These are phyloP conservation scores for Elaeis guineensis DNA, from an alignment of 176 grass and related monocot species.

Conservation along the genomic window DNA sequence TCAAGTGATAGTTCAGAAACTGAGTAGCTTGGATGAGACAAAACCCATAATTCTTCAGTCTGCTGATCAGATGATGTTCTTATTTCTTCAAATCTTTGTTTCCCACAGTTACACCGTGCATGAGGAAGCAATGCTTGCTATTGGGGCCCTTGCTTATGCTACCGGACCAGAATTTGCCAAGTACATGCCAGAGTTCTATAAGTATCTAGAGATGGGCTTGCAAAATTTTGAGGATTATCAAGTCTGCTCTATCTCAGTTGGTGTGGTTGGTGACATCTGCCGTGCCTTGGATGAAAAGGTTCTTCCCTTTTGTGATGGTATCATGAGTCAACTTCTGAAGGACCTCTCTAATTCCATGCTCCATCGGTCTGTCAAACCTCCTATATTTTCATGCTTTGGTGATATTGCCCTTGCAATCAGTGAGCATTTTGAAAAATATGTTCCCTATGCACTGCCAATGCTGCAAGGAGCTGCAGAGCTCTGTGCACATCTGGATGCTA, in stretches of 20 bases:
- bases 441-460: constrained; percentile 72
- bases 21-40: constrained; percentile 52
- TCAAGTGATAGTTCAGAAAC: constrained; percentile 88
- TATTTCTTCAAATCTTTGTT: constrained; percentile 71
- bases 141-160: constrained; percentile 85
- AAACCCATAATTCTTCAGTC: constrained; percentile 56
- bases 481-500: constrained; percentile 48
- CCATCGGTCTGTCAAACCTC: constrained; percentile 69
- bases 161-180: constrained; percentile 78
- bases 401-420: constrained; percentile 91
- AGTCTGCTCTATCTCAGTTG: constrained; percentile 82
- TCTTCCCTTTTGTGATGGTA: constrained; percentile 75
- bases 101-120: constrained; percentile 75
- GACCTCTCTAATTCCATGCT: constrained; percentile 74
- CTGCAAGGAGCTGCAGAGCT: constrained; percentile 73
- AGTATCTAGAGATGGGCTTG: constrained; percentile 67
- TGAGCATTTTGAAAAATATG: constrained; percentile 80
- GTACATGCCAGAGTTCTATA: constrained; percentile 80
- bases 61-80: constrained; percentile 72
- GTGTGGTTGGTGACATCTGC: constrained; percentile 81
- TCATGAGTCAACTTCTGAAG: constrained; percentile 84
- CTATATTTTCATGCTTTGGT: constrained; percentile 80
- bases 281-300: constrained; percentile 79
- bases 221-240: constrained; percentile 88
- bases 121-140: constrained; percentile 92